These are phyloP conservation scores for Taphrina betulina DNA, from an alignment of 1,139 yeast genomes.

Conservation along the genomic window DNA sequence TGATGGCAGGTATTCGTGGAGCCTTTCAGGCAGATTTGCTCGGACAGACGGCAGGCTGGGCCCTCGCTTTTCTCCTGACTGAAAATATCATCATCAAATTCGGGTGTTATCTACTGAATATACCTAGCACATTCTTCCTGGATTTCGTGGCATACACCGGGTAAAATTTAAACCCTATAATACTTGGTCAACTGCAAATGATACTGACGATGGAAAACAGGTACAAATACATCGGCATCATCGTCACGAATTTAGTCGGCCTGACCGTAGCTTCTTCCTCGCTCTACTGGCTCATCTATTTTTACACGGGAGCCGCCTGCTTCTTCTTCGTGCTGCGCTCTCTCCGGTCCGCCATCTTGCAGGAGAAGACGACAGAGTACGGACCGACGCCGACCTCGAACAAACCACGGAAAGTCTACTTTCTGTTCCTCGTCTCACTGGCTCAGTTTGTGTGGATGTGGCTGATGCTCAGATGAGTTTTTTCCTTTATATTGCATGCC, in stretches of 20 bases:
- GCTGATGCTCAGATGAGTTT: slow-evolving; percentile 47
- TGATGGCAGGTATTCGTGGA: slow-evolving; percentile 82
- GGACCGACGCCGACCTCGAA: slow-evolving; percentile 65
- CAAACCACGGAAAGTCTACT: slow-evolving; percentile 69
- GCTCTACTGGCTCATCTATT: slow-evolving; percentile 49
- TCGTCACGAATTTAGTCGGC: slow-evolving; percentile 46
- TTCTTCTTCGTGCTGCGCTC: slow-evolving; percentile 66
- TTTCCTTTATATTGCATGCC: too few relatives aligned
- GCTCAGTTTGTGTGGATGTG: slow-evolving; percentile 67
- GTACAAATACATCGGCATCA: slow-evolving; percentile 78
- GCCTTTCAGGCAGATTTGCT: slow-evolving; percentile 90
- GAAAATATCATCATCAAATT: slow-evolving; percentile 65
- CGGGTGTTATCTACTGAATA: slow-evolving; percentile 61
- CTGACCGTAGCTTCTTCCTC: slow-evolving; percentile 48
- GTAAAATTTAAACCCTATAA: not conserved
- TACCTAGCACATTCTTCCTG: slow-evolving; percentile 52
- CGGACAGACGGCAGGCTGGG: slow-evolving; percentile 87
- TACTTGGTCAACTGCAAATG: not conserved
- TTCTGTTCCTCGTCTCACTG: slow-evolving; percentile 80
- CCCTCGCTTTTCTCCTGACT: slow-evolving; percentile 74
- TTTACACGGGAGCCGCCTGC: slow-evolving; percentile 47
- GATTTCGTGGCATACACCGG: slow-evolving; percentile 90
- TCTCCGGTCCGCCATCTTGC: slow-evolving; percentile 70
- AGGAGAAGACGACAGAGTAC: slow-evolving; percentile 54
- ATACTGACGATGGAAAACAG: not conserved